These are phyloP conservation scores for Blastobotrys ciferrii DNA, from an alignment of 1,139 yeast genomes.

Conservation along the genomic window DNA sequence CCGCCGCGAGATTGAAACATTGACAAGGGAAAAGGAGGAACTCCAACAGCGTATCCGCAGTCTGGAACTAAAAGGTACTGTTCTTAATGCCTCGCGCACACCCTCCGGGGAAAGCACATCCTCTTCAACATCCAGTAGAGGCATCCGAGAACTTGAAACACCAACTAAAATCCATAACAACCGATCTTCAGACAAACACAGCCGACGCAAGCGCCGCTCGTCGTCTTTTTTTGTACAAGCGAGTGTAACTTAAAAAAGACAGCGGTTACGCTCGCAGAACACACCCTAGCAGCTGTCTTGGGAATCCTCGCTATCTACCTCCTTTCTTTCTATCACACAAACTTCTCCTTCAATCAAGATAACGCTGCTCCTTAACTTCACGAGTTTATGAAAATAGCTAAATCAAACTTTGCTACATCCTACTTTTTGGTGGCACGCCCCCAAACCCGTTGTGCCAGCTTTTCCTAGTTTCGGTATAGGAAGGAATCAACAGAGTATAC, in stretches of 20 bases:
- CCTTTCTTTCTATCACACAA: background rate
- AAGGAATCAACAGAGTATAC: too few species aligned
- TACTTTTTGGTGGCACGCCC: too few species aligned
- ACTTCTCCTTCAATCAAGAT: background rate
- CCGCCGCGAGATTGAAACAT: slow-evolving; percentile 20
- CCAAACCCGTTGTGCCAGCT: too few species aligned
- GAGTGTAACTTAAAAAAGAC: slow-evolving; percentile 23
- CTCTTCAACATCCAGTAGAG: slow-evolving; percentile 2
- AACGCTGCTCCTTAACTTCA: background rate
- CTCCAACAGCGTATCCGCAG: slow-evolving; percentile 15
- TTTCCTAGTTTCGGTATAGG: too few species aligned
- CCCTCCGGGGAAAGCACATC: slow-evolving; percentile 7
- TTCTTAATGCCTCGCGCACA: slow-evolving; percentile 9
- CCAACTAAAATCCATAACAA: slow-evolving; percentile 13
- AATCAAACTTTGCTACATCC: too few species aligned
- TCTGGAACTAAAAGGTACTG: slow-evolving; percentile 5
- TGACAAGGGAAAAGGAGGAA: slow-evolving; percentile 17
- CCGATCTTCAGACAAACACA: slow-evolving; percentile 12
- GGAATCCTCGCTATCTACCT: slow-evolving; percentile 5
- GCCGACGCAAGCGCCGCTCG: slow-evolving; percentile 13
- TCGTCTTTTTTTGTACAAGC: slow-evolving; percentile 26
- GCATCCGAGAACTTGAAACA: slow-evolving; percentile 13
- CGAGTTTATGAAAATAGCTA: background rate
- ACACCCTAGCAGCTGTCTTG: slow-evolving; percentile 18
- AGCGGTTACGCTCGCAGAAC: slow-evolving; percentile 25